Evolutionary conservation across 441 rosid species (phyloP).

Genomic region (Erodium moschatum): DNA sequence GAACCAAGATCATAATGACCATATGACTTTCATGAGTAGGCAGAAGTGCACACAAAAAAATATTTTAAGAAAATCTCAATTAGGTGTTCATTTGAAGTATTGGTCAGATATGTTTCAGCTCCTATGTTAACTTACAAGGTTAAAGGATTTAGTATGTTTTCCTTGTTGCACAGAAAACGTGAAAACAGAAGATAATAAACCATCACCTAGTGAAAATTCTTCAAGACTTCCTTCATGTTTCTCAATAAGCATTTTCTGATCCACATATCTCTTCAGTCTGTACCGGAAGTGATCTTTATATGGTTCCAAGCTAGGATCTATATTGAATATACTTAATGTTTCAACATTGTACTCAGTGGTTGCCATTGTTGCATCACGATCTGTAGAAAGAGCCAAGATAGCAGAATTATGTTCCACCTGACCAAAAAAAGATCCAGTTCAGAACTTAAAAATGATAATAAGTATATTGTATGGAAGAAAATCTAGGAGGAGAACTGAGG

Average conservation of each 20-base stretch:
- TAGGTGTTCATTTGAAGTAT: not conserved
- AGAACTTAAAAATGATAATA: not conserved
- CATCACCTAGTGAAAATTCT: conserved; percentile 60
- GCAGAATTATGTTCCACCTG: conserved; percentile 28
- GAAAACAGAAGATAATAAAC: conserved; percentile 8
- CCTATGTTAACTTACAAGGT: not conserved
- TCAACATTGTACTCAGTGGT: conserved; percentile 32
- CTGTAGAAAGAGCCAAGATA: conserved; percentile 39
- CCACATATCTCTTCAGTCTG: conserved; percentile 42
- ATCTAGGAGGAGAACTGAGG: conserved; percentile 6
- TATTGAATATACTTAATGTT: conserved; percentile 38
- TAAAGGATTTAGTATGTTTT: not conserved
- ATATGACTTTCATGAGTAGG: conserved; percentile 1
- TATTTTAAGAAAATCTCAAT: not conserved
- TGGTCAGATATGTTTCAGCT: conserved; percentile 9
- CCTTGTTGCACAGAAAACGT: not conserved
- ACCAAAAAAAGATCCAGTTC: conserved; percentile 14
- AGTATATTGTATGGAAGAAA: not conserved
- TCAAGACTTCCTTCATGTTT: conserved; percentile 60
- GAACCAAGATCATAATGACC: not conserved
- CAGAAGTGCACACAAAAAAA: not conserved
- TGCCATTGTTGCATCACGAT: conserved; percentile 34
- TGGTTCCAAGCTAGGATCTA: conserved; percentile 46
- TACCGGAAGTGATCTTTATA: conserved; percentile 58
- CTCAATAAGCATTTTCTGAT: conserved; percentile 49